Evolutionary conservation across 176 grass and related monocot species (phyloP), one percentile per base, ranked within the genome.

Genomic region (Thalia dealbata): DNA sequence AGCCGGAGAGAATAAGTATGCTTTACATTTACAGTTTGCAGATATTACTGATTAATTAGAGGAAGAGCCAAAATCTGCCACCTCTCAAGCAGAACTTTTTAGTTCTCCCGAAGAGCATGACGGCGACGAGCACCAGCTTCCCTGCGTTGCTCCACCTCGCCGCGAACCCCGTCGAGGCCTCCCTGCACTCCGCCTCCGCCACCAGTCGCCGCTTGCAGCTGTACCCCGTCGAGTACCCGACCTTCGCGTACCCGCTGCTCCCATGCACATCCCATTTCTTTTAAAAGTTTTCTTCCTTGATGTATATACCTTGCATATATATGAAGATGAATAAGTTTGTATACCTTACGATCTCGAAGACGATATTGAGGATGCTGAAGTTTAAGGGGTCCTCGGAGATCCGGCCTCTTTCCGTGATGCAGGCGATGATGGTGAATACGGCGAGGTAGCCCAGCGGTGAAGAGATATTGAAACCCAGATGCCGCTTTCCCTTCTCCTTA

Each of bases 41-140:
- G 32, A 38, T 38, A 38, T 4, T 4, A 38, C 32, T 38, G 32
- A 38, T 2, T 2, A 38, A 38, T 4, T 38, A 38, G 3, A 38
- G 32, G 32, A 38, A 38, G 32, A 38, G 32, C 92, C 92, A 91
- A 75, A 79, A 74, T 83, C 62, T 89, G 59, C 84, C 92, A 41
- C 86, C 84, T 21, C 84, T 65, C 86, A 83, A 75, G 70, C 84
- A 89, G 22, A 75, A 91, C 26, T 64, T 66, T 72, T 96, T 96
- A 64, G 91, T 79, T 81, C 91, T 96, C 48, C 91, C 88, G 16
- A 96, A 91, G 64, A 91, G 19, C 91, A 96, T 96, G 69, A 86
- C 81, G 3, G 86, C 23, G 25, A 96, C 88, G 9, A 96, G 83
- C 50, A 89, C 67, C 19, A 82, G 14, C 78, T 96, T 96, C 69